Conservation (phyloP, 257 asterid genomes). For the Solanum lycopersicoides region DNA sequence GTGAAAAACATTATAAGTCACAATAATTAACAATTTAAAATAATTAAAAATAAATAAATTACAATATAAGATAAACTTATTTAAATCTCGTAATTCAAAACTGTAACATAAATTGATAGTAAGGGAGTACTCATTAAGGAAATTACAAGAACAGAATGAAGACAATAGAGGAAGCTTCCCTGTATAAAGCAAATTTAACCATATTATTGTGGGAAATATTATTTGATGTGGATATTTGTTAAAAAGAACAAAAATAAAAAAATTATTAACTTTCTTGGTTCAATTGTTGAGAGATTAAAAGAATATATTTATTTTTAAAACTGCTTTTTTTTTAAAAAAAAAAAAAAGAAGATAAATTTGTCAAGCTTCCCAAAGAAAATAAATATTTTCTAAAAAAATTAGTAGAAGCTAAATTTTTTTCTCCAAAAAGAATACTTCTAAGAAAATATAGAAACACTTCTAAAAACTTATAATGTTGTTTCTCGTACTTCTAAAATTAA, state of each 20-base stretch:
- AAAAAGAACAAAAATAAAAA: background rate
- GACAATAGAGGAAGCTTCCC: background rate
- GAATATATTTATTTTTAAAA: background rate
- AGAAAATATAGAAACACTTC: background rate
- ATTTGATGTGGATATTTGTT: background rate
- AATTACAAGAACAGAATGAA: background rate
- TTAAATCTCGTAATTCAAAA: too few species aligned
- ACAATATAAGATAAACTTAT: too few species aligned
- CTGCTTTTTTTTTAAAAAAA: too few species aligned
- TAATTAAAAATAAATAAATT: too few species aligned
- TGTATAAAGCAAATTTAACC: background rate
- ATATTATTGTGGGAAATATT: background rate
- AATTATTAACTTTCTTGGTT: background rate
- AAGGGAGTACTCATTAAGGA: background rate
- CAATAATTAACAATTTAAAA: too few species aligned
- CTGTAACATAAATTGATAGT: rapidly evolving
- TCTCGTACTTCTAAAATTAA: too few species aligned
- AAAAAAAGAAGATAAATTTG: background rate
- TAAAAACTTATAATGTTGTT: too few species aligned
- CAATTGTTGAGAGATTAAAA: background rate
- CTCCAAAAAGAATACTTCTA: too few species aligned
- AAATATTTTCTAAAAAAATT: too few species aligned
- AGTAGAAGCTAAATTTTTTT: too few species aligned
- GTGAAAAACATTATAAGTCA: too few species aligned
- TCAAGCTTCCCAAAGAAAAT: background rate